A percentile compares a stretch with the other conserved stretches of the same genome.
Evolutionary conservation across 768 basidiomycete species (phyloP).

Genomic region (Cyclocybe aegerita): DNA sequence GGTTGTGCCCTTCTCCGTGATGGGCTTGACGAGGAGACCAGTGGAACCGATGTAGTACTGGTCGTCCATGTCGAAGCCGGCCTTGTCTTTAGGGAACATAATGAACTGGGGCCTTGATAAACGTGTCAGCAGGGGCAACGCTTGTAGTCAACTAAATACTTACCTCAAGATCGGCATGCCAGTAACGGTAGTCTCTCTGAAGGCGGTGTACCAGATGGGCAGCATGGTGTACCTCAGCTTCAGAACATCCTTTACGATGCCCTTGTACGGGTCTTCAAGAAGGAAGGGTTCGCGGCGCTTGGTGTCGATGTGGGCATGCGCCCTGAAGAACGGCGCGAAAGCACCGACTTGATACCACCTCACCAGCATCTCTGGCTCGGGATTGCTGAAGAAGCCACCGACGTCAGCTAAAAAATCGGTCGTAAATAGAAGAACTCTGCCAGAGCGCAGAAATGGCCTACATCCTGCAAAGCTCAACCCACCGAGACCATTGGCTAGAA

Average conservation of each 20-base stretch:
- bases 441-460: constrained; percentile 39
- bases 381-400: constrained; percentile 98
- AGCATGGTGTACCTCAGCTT: constrained; percentile 83
- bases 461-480: constrained; percentile 93
- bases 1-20: constrained; percentile 70
- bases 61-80: constrained; percentile 88
- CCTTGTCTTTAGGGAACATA: constrained; percentile 84
- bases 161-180: constrained; percentile 86
- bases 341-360: constrained; percentile 97
- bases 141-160: constrained; percentile 13
- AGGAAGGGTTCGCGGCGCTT: constrained; percentile 97
- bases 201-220: constrained; percentile 97
- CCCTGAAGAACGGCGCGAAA: constrained; percentile 97
- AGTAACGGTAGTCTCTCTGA: constrained; percentile 80
- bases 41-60: constrained; percentile 91
- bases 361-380: constrained; percentile 90
- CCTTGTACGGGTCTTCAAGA: constrained; percentile 85
- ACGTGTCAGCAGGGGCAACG: not conserved
- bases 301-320: constrained; percentile 97
- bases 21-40: constrained; percentile 89
- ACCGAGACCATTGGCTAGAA: constrained; percentile 81
- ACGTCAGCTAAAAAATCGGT: constrained; percentile 72
- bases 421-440: constrained; percentile 3
- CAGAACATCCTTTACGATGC: constrained; percentile 75
- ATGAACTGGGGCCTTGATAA: constrained; percentile 86